Conservation (phyloP, 495 filamentous ascomycete genomes). For the Aspergillus panamensis region DNA sequence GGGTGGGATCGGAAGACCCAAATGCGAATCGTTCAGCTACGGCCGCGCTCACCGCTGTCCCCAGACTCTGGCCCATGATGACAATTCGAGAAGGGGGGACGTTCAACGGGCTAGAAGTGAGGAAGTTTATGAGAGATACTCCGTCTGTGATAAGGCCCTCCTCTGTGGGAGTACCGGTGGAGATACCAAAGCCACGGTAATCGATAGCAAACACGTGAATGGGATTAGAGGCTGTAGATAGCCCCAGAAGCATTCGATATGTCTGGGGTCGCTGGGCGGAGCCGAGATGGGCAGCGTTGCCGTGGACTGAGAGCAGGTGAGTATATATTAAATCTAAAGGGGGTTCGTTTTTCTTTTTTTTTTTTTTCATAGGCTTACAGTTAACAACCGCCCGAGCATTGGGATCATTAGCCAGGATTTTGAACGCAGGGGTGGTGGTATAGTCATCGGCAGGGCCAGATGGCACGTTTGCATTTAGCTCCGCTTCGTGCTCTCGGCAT, state of each 20-base stretch:
- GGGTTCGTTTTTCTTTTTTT: neutral
- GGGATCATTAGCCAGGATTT: constrained; percentile 52
- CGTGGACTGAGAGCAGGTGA: constrained; percentile 36
- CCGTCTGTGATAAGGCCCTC: constrained; percentile 79
- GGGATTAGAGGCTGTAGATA: constrained; percentile 47
- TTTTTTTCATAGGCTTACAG: constrained; percentile 44
- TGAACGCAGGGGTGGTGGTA: constrained; percentile 45
- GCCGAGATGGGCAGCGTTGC: constrained; percentile 48
- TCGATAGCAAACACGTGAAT: constrained; percentile 72
- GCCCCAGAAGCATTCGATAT: constrained; percentile 38
- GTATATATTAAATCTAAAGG: neutral
- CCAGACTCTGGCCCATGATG: constrained; percentile 83
- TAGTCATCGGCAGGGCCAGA: constrained; percentile 42
- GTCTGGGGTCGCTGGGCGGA: constrained; percentile 42
- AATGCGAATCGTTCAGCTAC: constrained; percentile 65
- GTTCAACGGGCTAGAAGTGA: constrained; percentile 37
- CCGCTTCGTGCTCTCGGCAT: constrained; percentile 47
- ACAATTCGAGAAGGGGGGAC: constrained; percentile 71
- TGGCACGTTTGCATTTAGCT: constrained; percentile 42
- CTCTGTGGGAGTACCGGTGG: constrained; percentile 77
- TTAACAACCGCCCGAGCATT: constrained; percentile 55
- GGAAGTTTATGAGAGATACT: constrained; percentile 60
- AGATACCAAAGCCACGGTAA: constrained; percentile 86
- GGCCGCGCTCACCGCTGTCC: constrained; percentile 75
- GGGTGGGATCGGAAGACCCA: constrained; percentile 36